Conservation (phyloP, 768 basidiomycete species). For the Lyophyllum decastes region DNA sequence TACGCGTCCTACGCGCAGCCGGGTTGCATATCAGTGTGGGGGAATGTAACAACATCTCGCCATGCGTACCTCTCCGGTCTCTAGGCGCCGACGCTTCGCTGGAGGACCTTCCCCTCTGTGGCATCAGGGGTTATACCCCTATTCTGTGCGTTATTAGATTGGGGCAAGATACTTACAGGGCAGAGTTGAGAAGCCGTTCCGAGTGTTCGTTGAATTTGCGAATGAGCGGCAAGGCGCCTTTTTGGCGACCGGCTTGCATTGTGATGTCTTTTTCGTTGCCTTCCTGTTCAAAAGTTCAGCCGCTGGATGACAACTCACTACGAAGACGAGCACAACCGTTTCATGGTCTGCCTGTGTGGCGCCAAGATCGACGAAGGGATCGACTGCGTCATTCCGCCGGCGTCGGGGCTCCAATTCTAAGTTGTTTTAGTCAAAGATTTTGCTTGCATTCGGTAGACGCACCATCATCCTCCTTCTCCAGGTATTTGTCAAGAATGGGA, state of each 20-base stretch:
- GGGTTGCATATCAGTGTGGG: background rate
- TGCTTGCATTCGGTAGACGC: conserved; percentile 19
- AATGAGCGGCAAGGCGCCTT: conserved; percentile 87
- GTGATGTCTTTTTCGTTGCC: conserved; percentile 90
- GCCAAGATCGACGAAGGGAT: conserved; percentile 80
- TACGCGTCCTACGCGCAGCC: conserved; percentile 34
- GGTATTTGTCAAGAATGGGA: conserved; percentile 91
- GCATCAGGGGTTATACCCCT: background rate
- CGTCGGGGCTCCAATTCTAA: conserved; percentile 79
- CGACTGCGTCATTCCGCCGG: conserved; percentile 63
- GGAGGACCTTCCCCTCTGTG: conserved; percentile 56
- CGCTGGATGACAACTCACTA: background rate
- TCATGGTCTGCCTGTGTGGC: conserved; percentile 92
- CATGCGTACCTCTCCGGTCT: conserved; percentile 39
- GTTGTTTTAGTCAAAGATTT: background rate
- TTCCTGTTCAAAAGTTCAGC: conserved; percentile 49
- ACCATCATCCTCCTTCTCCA: conserved; percentile 98
- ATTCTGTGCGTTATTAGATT: background rate
- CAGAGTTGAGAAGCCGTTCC: conserved; percentile 80
- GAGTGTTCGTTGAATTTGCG: conserved; percentile 98
- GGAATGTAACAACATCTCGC: background rate
- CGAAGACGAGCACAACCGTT: conserved; percentile 51
- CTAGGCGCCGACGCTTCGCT: conserved; percentile 60
- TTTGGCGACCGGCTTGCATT: conserved; percentile 93
- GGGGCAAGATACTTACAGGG: conserved; percentile 47